Base-by-base conservation (phyloP, 192 early-diverging fungal genomes). In the Podila epicladia region DNA sequence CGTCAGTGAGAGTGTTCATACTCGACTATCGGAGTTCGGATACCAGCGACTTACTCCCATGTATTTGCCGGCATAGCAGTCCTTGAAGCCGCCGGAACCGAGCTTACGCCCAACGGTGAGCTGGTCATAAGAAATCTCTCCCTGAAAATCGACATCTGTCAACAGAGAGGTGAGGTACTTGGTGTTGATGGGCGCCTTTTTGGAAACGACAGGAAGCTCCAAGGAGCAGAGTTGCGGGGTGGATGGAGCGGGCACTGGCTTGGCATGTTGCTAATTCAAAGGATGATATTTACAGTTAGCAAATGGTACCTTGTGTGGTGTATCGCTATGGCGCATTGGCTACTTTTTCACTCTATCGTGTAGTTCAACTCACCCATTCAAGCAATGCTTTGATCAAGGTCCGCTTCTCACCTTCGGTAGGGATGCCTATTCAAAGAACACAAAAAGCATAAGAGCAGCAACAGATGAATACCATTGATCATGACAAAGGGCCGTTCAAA, bases 21-120 rank as follows among this genome's bases (percentile, higher is more conserved):
- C 61, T 13, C 35, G 11, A 49, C 3, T 0, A 67, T 33, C 24
- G 72, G 59, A 32, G 35, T 59, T 37, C 58, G 26, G 19, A 45
- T 53, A 65, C 15, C 1, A 32, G 29, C 58, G 5, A 65, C 74
- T 72, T 85, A 88, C 87, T 28, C 86, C 88, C 53, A 87, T 85
- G 73, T 91, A 92, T 64, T 74, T 85, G 69, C 93, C 93, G 2
- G 84, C 78, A 74, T 86, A 94, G 76, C 93, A 94, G 71, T 94
- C 93, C 68, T 94, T 94, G 82, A 94, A 94, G 17, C 92, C 93
- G 13, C 93, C 93, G 5, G 91, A 88, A 11, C 93, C 93, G 20
- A 94, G 82, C 73, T 94, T 94, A 37, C 83, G 82, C 29, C 90
- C 90, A 66, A 92, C 67, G 29, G 77, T 82, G 9, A 94, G 82